Evolutionary conservation across 2,329 filamentous ascomycete species (phyloP).

Genomic region (Lachnellula willkommii): DNA sequence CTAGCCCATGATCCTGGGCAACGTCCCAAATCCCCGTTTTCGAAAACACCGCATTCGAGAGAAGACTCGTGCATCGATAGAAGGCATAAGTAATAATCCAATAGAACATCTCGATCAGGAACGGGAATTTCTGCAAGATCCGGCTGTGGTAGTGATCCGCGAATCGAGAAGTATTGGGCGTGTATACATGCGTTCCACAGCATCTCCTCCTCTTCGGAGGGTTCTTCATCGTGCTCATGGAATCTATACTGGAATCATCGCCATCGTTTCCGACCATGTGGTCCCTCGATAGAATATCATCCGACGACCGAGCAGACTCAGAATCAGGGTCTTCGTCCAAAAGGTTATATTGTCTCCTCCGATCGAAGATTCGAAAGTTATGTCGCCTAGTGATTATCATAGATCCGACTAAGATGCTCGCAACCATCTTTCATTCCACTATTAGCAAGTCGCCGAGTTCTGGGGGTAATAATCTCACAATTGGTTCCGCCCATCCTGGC

Average conservation of each 20-base stretch:
- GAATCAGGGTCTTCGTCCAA: conserved; percentile 23
- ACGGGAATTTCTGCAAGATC: conserved; percentile 60
- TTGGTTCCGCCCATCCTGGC: conserved; percentile 31
- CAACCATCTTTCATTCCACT: conserved; percentile 26
- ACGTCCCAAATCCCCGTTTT: conserved; percentile 46
- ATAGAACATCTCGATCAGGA: conserved; percentile 63
- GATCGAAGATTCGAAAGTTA: conserved; percentile 24
- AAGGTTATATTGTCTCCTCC: conserved; percentile 15
- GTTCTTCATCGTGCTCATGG: conserved; percentile 26
- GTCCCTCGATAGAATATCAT: conserved; percentile 26
- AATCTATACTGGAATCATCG: conserved; percentile 18
- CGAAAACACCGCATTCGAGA: conserved; percentile 32
- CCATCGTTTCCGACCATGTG: conserved; percentile 21
- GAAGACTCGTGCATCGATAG: conserved; percentile 27
- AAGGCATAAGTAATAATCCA: conserved; percentile 49
- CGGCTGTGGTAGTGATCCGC: conserved; percentile 54
- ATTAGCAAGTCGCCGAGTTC: conserved; percentile 10
- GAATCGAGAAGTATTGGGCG: conserved; percentile 58
- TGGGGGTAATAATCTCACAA: conserved; percentile 18
- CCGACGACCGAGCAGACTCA: conserved; percentile 26
- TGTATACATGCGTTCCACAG: conserved; percentile 46
- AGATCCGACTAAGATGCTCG: conserved; percentile 29
- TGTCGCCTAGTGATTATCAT: conserved; percentile 29
- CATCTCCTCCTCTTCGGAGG: conserved; percentile 46
- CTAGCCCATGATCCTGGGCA: conserved; percentile 50